Percentiles rank a stretch among this genome's conserved stretches.
Conservation (phyloP, 345 rosid genomes). For the Hibiscus mutabilis region DNA sequence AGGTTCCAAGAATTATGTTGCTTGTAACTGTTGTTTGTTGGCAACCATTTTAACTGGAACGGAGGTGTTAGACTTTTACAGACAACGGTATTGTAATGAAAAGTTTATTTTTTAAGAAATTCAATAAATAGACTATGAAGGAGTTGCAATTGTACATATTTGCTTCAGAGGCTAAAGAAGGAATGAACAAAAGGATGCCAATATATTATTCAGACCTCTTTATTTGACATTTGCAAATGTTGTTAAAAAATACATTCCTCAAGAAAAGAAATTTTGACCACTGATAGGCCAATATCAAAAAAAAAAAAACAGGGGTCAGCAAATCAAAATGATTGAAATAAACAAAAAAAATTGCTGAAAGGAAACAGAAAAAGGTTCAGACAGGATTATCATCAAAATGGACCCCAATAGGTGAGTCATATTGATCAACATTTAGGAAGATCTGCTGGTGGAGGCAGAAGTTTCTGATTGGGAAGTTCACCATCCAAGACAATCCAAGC, state of each 20-base stretch:
- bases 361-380: not conserved
- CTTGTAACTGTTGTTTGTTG: too few species aligned
- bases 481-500: constrained; percentile 73
- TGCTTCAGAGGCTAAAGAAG: not conserved
- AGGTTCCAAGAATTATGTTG: too few species aligned
- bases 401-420: not conserved
- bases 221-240: not conserved
- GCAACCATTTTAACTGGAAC: too few species aligned
- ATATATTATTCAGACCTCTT: not conserved
- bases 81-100: not conserved
- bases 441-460: constrained; percentile 63
- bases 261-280: not conserved
- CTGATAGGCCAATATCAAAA: constrained; percentile 3
- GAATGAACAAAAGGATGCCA: not conserved
- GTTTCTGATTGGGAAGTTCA: constrained; percentile 49
- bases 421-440: constrained; percentile 50
- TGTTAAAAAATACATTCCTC: constrained; percentile 5
- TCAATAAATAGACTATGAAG: not conserved
- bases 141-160: not conserved
- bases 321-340: not conserved
- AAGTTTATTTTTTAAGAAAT: not conserved
- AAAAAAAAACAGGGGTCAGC: not conserved
- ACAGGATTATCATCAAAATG: not conserved
- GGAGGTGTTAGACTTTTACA: too few species aligned
- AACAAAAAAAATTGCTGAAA: not conserved